Conservation (phyloP, 306 rosid genomes). For the Lablab purpureus region DNA sequence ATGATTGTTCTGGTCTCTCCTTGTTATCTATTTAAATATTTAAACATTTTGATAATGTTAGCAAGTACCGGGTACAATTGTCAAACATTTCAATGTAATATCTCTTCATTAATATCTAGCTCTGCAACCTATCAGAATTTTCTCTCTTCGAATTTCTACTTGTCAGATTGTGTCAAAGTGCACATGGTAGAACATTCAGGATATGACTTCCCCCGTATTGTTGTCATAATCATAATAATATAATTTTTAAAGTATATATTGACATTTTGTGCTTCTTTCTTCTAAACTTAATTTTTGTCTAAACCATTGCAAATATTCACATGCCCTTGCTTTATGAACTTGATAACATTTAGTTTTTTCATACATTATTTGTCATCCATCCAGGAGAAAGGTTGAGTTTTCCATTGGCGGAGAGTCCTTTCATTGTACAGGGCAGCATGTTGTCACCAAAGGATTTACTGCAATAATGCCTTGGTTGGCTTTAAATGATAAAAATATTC, state of each 20-base stretch:
- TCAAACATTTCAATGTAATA: slow-evolving; percentile 11
- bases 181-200: slow-evolving; percentile 20
- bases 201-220: slow-evolving; percentile 35
- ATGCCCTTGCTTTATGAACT: slow-evolving; percentile 25
- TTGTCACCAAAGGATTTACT: slow-evolving; percentile 75
- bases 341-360: slow-evolving; percentile 25
- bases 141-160: slow-evolving; percentile 16
- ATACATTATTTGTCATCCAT: slow-evolving; percentile 43
- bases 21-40: background rate
- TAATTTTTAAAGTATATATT: slow-evolving; percentile 35
- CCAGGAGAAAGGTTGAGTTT: slow-evolving; percentile 85
- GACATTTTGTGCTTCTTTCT: slow-evolving; percentile 36
- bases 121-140: slow-evolving; percentile 28
- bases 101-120: slow-evolving; percentile 28
- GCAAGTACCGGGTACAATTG: slow-evolving; percentile 29
- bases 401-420: slow-evolving; percentile 83
- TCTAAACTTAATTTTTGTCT: slow-evolving; percentile 26
- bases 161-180: slow-evolving; percentile 20
- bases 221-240: slow-evolving; percentile 20
- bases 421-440: slow-evolving; percentile 83
- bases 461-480: slow-evolving; percentile 97
- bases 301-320: slow-evolving; percentile 31
- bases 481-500: slow-evolving; percentile 82
- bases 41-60: slow-evolving; percentile 32
- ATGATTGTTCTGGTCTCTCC: slow-evolving; percentile 36